These are phyloP conservation scores for Colletotrichum ledebouriae DNA, from an alignment of 2,329 filamentous ascomycete genomes.

Conservation along the genomic window DNA sequence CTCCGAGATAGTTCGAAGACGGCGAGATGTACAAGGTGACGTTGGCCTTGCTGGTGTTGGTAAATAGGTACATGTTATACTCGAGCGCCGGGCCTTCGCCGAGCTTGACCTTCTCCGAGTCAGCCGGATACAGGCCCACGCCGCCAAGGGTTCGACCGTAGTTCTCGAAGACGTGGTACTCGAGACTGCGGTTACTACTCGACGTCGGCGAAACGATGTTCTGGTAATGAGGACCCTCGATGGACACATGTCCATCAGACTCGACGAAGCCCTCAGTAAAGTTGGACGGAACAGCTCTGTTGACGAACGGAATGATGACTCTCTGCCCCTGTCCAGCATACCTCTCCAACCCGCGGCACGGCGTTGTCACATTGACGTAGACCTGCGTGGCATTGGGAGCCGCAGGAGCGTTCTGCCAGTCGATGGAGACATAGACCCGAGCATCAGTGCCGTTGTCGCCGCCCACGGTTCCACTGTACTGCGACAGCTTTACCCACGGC, in stretches of 20 bases:
- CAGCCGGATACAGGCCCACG: slow-evolving; percentile 68
- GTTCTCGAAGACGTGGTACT: slow-evolving; percentile 65
- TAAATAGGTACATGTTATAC: slow-evolving; percentile 74
- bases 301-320: slow-evolving; percentile 68
- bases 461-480: slow-evolving; percentile 63
- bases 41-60: slow-evolving; percentile 58
- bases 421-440: slow-evolving; percentile 67
- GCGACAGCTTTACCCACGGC: slow-evolving; percentile 66
- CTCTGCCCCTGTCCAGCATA: slow-evolving; percentile 57
- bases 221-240: slow-evolving; percentile 67
- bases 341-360: slow-evolving; percentile 58
- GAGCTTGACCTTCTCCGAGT: slow-evolving; percentile 62
- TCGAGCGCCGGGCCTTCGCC: slow-evolving; percentile 67
- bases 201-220: slow-evolving; percentile 52
- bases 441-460: slow-evolving; percentile 63
- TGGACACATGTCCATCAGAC: slow-evolving; percentile 68
- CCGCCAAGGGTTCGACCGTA: slow-evolving; percentile 71
- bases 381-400: slow-evolving; percentile 58
- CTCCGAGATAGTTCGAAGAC: slow-evolving; percentile 65
- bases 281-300: slow-evolving; percentile 60
- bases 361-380: slow-evolving; percentile 65
- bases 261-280: slow-evolving; percentile 74
- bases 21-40: slow-evolving; percentile 66
- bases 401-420: slow-evolving; percentile 71
- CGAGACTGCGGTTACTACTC: slow-evolving; percentile 34